Evolutionary conservation across 495 filamentous ascomycete species (phyloP).

Genomic region (Aspergillus biplanus): DNA sequence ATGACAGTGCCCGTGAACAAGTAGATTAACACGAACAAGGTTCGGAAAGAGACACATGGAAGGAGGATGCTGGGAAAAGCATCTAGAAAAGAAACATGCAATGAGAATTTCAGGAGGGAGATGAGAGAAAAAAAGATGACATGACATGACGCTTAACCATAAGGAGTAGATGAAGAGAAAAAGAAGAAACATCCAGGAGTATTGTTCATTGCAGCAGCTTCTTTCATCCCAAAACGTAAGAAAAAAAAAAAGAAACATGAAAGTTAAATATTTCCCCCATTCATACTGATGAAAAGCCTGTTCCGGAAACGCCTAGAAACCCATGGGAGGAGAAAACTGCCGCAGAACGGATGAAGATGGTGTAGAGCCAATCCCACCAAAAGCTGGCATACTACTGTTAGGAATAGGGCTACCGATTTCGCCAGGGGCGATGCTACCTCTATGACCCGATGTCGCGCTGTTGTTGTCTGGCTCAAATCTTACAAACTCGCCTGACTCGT

Average conservation of each 20-base stretch:
- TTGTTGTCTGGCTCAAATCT: conserved; percentile 62
- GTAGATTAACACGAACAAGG: conserved; percentile 24
- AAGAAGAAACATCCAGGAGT: not conserved
- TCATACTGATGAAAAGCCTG: conserved; percentile 15
- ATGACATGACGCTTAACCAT: conserved; percentile 22
- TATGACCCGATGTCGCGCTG: conserved; percentile 41
- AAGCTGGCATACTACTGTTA: conserved; percentile 45
- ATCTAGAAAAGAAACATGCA: not conserved
- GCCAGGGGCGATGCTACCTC: conserved; percentile 48
- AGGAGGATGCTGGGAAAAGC: conserved; percentile 4
- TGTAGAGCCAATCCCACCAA: conserved; percentile 41
- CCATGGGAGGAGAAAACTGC: conserved; percentile 45
- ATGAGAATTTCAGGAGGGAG: conserved; percentile 2
- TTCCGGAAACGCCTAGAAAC: conserved; percentile 35
- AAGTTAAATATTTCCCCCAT: conserved; percentile 7
- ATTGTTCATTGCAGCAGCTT: conserved; percentile 6
- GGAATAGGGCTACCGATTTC: conserved; percentile 57
- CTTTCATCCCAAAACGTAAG: conserved; percentile 19
- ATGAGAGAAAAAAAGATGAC: conserved; percentile 13
- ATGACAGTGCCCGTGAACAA: conserved; percentile 17
- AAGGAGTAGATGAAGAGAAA: conserved; percentile 9
- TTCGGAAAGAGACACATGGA: conserved; percentile 25
- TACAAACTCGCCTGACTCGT: conserved; percentile 57
- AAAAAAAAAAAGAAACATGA: conserved; percentile 7
- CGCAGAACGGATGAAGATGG: conserved; percentile 42